A percentile compares a stretch with the other conserved stretches of the same genome.
phyloP scores from a whole-genome alignment of 2,329 filamentous ascomycete genomes.

The Macrophomina pseudophaseolina region DNA sequence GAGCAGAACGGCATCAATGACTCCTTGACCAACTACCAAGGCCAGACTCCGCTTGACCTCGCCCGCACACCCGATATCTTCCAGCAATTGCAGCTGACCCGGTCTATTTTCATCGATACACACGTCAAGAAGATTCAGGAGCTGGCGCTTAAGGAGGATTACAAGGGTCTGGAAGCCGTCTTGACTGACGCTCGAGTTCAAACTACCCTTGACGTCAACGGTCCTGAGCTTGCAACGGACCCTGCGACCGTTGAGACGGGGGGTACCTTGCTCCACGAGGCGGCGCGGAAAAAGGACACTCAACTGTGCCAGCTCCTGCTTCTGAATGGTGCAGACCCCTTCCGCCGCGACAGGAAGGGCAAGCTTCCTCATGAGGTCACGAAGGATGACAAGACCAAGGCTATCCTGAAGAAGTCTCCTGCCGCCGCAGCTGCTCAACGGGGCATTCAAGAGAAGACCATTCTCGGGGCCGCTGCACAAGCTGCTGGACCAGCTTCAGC shows the following conservation, averaged over 20 bases:
- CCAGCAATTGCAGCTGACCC: slow-evolving; percentile 87
- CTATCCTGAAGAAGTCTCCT: slow-evolving; percentile 91
- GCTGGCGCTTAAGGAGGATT: slow-evolving; percentile 73
- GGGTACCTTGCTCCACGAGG: slow-evolving; percentile 93
- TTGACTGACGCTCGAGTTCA: slow-evolving; percentile 85
- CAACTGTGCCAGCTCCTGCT: slow-evolving; percentile 88
- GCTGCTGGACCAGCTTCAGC: slow-evolving; percentile 63
- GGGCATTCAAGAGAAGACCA: slow-evolving; percentile 95
- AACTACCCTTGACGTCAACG: slow-evolving; percentile 89
- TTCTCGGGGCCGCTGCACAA: slow-evolving; percentile 74
- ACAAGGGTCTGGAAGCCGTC: slow-evolving; percentile 77
- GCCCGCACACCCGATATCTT: slow-evolving; percentile 94
- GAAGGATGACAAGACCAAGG: slow-evolving; percentile 86
- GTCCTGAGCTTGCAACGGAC: slow-evolving; percentile 84
- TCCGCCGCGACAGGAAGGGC: slow-evolving; percentile 90
- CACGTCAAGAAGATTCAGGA: slow-evolving; percentile 85
- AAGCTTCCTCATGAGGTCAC: slow-evolving; percentile 96
- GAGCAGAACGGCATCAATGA: slow-evolving; percentile 87
- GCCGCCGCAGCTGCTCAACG: slow-evolving; percentile 92
- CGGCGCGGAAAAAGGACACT: slow-evolving; percentile 83
- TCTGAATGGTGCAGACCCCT: slow-evolving; percentile 93
- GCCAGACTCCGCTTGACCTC: slow-evolving; percentile 80
- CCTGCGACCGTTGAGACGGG: slow-evolving; percentile 76
- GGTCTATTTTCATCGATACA: slow-evolving; percentile 85
- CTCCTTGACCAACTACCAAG: slow-evolving; percentile 80